These are phyloP conservation scores for Micromonas pusilla DNA, from an alignment of 139 green algal species.

Conservation along the genomic window DNA sequence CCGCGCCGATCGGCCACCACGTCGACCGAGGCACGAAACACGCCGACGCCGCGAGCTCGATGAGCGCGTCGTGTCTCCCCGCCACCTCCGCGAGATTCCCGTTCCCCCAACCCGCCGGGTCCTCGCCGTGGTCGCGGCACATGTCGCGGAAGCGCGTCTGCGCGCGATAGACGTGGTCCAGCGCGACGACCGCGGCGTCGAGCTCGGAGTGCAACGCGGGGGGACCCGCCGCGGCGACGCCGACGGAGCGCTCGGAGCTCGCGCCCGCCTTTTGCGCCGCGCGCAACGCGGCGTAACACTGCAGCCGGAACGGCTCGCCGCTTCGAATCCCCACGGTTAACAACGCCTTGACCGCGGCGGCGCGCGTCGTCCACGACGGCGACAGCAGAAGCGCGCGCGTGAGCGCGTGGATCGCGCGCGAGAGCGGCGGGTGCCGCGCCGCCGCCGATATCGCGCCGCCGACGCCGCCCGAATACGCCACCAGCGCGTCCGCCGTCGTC, in stretches of 20 bases:
- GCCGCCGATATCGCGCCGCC: no score
- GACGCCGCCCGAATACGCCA: no score
- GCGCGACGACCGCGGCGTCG: neutral
- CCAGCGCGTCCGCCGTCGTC: no score
- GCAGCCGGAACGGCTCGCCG: slow-evolving; percentile 37
- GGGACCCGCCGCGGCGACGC: neutral
- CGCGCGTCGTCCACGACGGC: neutral
- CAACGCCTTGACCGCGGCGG: slow-evolving; percentile 24
- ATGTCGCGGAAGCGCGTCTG: neutral
- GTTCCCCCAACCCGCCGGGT: neutral
- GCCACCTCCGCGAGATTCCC: neutral
- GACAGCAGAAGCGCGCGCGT: slow-evolving; percentile 19
- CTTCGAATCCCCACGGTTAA: slow-evolving; percentile 33
- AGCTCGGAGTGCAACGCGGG: neutral
- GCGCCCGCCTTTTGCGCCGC: neutral
- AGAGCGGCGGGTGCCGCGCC: slow-evolving; percentile 33
- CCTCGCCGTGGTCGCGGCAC: neutral
- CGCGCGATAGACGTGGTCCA: neutral
- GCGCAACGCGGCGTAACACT: slow-evolving; percentile 16
- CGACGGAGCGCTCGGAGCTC: no score
- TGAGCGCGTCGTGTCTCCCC: neutral
- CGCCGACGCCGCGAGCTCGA: neutral
- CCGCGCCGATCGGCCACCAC: neutral
- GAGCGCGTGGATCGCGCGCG: slow-evolving; percentile 19
- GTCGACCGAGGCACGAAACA: neutral